phyloP scores from a whole-genome alignment of 2,329 filamentous ascomycete genomes.

The Penicillium hordei region DNA sequence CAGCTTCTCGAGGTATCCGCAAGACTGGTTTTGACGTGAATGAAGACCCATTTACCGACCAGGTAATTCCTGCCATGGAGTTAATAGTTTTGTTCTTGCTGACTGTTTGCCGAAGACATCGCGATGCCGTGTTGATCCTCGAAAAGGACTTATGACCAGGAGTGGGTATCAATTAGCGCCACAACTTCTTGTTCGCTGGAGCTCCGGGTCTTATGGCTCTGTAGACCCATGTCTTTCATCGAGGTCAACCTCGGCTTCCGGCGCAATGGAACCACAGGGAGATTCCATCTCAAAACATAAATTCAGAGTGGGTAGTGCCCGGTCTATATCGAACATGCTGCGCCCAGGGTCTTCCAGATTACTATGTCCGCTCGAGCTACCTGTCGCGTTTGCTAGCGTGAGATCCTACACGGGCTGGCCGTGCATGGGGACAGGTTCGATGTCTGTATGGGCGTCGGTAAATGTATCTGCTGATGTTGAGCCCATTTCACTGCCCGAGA shows the following conservation, averaged over 20 bases:
- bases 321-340: not conserved
- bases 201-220: slow-evolving; percentile 23
- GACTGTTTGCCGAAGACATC: slow-evolving; percentile 11
- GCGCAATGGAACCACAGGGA: not conserved
- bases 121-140: not conserved
- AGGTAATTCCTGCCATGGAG: slow-evolving; percentile 1
- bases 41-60: slow-evolving; percentile 20
- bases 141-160: not conserved
- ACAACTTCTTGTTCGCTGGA: slow-evolving; percentile 22
- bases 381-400: slow-evolving; percentile 25
- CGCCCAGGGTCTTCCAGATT: not conserved
- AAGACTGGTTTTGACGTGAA: not conserved
- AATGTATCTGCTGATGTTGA: slow-evolving; percentile 29
- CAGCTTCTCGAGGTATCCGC: not conserved
- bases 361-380: slow-evolving; percentile 19
- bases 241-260: not conserved
- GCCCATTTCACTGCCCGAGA: slow-evolving; percentile 18
- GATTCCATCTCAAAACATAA: not conserved
- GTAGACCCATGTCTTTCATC: slow-evolving; percentile 6
- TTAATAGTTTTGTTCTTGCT: not conserved
- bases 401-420: slow-evolving; percentile 11
- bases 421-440: slow-evolving; percentile 14
- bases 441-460: slow-evolving; percentile 23
- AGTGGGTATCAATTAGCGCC: slow-evolving; percentile 9
- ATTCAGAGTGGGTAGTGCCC: not conserved